A percentile compares a stretch with the other conserved stretches of the same genome.
These are phyloP conservation scores for Starmerella asiatica DNA, from an alignment of 805 yeast genomes.

Conservation along the genomic window DNA sequence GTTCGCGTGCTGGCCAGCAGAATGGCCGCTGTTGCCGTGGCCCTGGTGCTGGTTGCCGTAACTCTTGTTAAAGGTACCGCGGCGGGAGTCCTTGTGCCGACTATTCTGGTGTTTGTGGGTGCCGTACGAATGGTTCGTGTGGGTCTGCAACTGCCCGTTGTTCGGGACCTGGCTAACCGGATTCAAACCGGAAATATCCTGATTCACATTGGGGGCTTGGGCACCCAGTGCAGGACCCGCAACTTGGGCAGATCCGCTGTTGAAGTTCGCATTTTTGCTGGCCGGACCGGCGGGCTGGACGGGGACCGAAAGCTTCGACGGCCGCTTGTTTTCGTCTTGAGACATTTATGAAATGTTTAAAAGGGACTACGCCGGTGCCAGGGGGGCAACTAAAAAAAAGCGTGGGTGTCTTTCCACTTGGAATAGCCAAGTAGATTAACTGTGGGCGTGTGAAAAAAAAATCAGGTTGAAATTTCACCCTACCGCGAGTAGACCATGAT, in stretches of 20 bases:
- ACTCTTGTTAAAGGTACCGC: not conserved
- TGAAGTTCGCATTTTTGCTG: not conserved
- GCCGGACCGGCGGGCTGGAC: not conserved
- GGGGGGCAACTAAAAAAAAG: not conserved
- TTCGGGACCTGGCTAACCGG: too few species aligned
- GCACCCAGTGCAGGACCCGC: too few species aligned
- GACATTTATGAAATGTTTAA: not conserved
- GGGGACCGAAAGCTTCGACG: not conserved
- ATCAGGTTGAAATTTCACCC: constrained; percentile 10
- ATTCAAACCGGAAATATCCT: too few species aligned
- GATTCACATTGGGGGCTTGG: too few species aligned
- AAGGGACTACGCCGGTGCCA: not conserved
- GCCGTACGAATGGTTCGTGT: too few species aligned
- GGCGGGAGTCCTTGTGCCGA: not conserved
- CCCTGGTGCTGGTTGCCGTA: constrained; percentile 3
- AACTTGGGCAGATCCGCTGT: too few species aligned
- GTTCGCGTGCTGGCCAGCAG: not conserved
- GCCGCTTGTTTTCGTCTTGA: constrained; percentile 1
- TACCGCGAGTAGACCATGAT: too few species aligned
- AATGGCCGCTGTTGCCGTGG: constrained; percentile 1
- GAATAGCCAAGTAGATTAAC: constrained; percentile 12
- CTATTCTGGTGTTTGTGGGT: constrained; percentile 1
- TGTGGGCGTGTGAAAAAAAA: constrained; percentile 6
- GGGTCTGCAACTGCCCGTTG: too few species aligned
- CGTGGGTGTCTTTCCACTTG: constrained; percentile 7